Evolutionary conservation across 2,329 filamentous ascomycete genomes (phyloP).

Genomic region (Cladosporium sphaerospermum): DNA sequence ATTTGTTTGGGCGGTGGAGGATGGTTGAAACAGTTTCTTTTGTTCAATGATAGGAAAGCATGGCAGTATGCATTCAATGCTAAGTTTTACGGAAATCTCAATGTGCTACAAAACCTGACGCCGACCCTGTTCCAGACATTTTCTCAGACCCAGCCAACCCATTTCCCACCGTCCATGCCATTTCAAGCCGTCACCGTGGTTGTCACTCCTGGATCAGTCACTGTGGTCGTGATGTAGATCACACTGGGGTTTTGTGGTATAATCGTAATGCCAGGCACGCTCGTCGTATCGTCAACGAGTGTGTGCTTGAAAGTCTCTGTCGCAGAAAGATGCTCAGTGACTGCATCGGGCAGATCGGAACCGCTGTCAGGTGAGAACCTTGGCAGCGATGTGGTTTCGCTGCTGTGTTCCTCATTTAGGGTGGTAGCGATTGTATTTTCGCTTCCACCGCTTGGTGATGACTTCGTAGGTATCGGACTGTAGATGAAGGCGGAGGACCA

Average conservation of each 20-base stretch:
- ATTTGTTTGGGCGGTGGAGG: too few species aligned
- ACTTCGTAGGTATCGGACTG: neutral
- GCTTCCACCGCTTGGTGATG: neutral
- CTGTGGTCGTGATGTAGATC: constrained; percentile 9
- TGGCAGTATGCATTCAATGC: too few species aligned
- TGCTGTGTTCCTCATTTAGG: neutral
- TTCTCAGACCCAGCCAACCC: too few species aligned
- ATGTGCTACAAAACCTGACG: too few species aligned
- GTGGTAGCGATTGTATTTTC: neutral
- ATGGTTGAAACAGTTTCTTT: too few species aligned
- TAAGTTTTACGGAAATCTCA: too few species aligned
- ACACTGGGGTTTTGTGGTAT: constrained; percentile 9
- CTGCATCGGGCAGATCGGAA: neutral
- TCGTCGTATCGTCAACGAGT: neutral
- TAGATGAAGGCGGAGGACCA: neutral
- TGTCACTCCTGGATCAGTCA: constrained; percentile 10
- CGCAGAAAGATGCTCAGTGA: neutral
- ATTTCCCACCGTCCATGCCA: neutral
- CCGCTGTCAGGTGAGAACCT: neutral
- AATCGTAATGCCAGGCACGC: constrained; percentile 8
- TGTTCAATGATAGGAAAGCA: too few species aligned
- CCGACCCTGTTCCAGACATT: too few species aligned
- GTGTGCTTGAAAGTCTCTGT: neutral
- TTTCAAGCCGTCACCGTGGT: constrained; percentile 12
- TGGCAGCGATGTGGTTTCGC: neutral